These are phyloP conservation scores for Xylaria sp. DNA, from an alignment of 2,329 filamentous ascomycete species.

Conservation along the genomic window DNA sequence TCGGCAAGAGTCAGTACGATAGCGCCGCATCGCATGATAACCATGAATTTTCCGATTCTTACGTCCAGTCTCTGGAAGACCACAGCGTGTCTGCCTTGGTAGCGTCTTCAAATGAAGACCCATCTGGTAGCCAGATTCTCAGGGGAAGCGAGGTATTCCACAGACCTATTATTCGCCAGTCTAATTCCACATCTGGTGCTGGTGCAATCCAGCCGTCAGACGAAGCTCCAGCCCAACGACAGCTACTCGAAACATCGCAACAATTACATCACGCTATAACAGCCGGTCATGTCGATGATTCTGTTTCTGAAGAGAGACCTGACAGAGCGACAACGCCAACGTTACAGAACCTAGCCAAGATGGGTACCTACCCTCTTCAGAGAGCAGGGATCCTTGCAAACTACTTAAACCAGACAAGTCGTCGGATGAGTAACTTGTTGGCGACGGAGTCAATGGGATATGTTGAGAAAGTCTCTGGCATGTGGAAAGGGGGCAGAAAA, in stretches of 20 bases:
- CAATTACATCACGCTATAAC: constrained; percentile 47
- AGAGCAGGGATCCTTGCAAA: constrained; percentile 84
- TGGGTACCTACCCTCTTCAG: constrained; percentile 82
- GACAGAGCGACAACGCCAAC: constrained; percentile 54
- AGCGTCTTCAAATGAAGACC: constrained; percentile 77
- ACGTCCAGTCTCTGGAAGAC: constrained; percentile 77
- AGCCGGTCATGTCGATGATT: constrained; percentile 53
- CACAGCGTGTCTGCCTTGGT: constrained; percentile 77
- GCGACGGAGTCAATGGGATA: constrained; percentile 96
- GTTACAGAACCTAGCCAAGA: constrained; percentile 65
- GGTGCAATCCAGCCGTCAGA: constrained; percentile 35
- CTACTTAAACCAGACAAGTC: constrained; percentile 81
- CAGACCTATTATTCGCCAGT: constrained; percentile 74
- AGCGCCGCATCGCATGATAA: constrained; percentile 60
- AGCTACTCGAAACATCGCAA: constrained; percentile 34
- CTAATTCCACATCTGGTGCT: constrained; percentile 54
- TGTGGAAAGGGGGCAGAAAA: constrained; percentile 91
- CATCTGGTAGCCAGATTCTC: constrained; percentile 91
- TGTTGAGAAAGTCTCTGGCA: constrained; percentile 94
- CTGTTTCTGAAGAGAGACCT: constrained; percentile 43
- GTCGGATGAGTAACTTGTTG: constrained; percentile 82
- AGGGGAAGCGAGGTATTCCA: constrained; percentile 89
- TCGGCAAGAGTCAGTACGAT: constrained; percentile 61
- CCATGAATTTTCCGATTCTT: constrained; percentile 78
- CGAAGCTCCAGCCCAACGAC: constrained; percentile 35